phyloP scores from a whole-genome alignment of 208 protist genomes.

The Trypanosoma boissoni region DNA sequence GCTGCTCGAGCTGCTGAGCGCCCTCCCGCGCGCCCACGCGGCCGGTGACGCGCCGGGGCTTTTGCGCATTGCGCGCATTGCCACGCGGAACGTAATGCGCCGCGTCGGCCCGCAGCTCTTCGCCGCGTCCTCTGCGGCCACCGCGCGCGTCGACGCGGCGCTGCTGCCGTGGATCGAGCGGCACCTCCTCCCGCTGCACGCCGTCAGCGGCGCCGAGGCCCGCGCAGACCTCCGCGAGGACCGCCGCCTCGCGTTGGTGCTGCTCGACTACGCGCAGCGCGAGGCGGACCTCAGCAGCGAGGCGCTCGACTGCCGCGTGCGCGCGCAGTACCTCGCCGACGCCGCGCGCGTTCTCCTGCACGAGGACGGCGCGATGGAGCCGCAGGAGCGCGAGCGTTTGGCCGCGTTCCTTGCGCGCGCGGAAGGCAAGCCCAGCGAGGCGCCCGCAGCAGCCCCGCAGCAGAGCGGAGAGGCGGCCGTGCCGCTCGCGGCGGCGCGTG shows the following conservation, averaged over 20 bases:
- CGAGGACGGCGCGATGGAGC: conserved; percentile 5
- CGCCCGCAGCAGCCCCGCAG: not conserved
- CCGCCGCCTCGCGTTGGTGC: conserved; percentile 16
- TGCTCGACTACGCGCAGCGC: conserved; percentile 14
- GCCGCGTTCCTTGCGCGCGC: conserved; percentile 11
- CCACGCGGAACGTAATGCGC: conserved; percentile 22
- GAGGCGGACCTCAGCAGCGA: not conserved
- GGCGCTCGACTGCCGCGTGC: not conserved
- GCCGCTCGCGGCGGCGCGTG: not conserved
- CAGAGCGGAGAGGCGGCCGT: not conserved
- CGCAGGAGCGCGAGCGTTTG: conserved; percentile 12
- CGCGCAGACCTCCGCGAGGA: conserved; percentile 21
- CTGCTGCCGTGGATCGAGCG: conserved; percentile 25
- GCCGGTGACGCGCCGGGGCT: conserved; percentile 1
- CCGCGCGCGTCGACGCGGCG: not conserved
- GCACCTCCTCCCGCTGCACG: conserved; percentile 20
- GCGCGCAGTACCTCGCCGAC: conserved; percentile 14
- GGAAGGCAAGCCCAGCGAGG: not conserved
- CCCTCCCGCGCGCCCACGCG: conserved; percentile 7
- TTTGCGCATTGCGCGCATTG: conserved; percentile 20
- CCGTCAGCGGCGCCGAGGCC: conserved; percentile 11
- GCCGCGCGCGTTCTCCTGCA: conserved; percentile 11
- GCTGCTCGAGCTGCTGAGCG: conserved; percentile 18
- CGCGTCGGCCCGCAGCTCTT: conserved; percentile 12
- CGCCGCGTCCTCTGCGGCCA: not conserved